Conservation (phyloP, 148 eudicot genomes). For the Nyssa sinensis region DNA sequence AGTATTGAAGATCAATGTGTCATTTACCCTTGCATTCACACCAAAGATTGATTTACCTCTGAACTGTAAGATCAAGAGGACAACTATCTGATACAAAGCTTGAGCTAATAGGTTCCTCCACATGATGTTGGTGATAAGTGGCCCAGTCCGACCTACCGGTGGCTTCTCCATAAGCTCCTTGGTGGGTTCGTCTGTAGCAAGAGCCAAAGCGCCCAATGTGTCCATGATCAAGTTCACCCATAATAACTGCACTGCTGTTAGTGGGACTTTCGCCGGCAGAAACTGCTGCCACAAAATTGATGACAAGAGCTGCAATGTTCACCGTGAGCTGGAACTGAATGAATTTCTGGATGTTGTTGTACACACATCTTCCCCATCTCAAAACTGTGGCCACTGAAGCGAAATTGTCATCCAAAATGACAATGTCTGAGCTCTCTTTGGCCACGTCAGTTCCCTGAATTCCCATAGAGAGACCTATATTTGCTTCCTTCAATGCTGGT, state of each 20-base stretch:
- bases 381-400: slow-evolving; percentile 28
- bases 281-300: slow-evolving; percentile 35
- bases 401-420: slow-evolving; percentile 36
- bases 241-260: slow-evolving; percentile 32
- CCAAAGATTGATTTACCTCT: slow-evolving; percentile 23
- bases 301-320: slow-evolving; percentile 30
- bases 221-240: slow-evolving; percentile 42
- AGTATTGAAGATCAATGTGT: slow-evolving; percentile 34
- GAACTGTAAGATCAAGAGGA: slow-evolving; percentile 30
- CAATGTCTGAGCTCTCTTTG: slow-evolving; percentile 36
- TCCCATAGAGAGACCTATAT: slow-evolving; percentile 39
- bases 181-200: slow-evolving; percentile 32
- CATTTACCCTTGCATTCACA: slow-evolving; percentile 20
- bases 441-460: slow-evolving; percentile 39
- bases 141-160: slow-evolving; percentile 30
- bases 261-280: slow-evolving; percentile 30
- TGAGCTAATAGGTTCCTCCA: slow-evolving; percentile 36
- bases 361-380: slow-evolving; percentile 38
- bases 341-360: slow-evolving; percentile 37
- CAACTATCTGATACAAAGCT: slow-evolving; percentile 26
- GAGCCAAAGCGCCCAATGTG: slow-evolving; percentile 33
- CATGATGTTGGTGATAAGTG: slow-evolving; percentile 33
- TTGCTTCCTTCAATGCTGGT: slow-evolving; percentile 32
- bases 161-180: slow-evolving; percentile 28
- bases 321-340: slow-evolving; percentile 40